Evolutionary conservation across 2,329 filamentous ascomycete genomes (phyloP).

Genomic region (Exophiala sp.): DNA sequence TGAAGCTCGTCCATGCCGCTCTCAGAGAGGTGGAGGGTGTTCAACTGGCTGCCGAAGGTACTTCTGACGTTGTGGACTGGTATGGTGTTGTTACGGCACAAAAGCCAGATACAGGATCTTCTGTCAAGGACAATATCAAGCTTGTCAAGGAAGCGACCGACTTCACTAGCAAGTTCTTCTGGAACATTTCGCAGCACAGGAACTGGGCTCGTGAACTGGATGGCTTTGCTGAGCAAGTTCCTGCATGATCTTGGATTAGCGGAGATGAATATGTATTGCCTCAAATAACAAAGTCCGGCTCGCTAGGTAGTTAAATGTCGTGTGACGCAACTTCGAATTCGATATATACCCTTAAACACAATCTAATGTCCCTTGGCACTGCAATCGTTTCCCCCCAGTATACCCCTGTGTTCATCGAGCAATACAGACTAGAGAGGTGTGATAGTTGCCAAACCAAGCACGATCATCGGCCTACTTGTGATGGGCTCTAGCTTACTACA

Average conservation of each 20-base stretch:
- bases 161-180: slow-evolving; percentile 67
- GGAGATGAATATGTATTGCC: too few species aligned
- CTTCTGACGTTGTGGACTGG: slow-evolving; percentile 52
- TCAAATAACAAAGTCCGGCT: too few species aligned
- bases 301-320: too few species aligned
- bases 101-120: slow-evolving; percentile 40
- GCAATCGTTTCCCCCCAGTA: too few species aligned
- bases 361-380: too few species aligned
- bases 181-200: slow-evolving; percentile 63
- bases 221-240: slow-evolving; percentile 46
- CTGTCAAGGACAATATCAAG: slow-evolving; percentile 55
- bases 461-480: too few species aligned
- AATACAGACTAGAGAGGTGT: too few species aligned
- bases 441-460: too few species aligned
- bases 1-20: slow-evolving; percentile 54
- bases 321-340: too few species aligned
- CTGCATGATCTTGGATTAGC: slow-evolving; percentile 4
- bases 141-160: slow-evolving; percentile 62
- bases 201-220: slow-evolving; percentile 69
- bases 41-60: slow-evolving; percentile 42
- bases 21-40: slow-evolving; percentile 44
- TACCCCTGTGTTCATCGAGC: too few species aligned
- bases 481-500: too few species aligned
- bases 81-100: slow-evolving; percentile 71
- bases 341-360: too few species aligned